These are phyloP conservation scores for Petunia secreta DNA, from an alignment of 257 asterid species.

Conservation along the genomic window DNA sequence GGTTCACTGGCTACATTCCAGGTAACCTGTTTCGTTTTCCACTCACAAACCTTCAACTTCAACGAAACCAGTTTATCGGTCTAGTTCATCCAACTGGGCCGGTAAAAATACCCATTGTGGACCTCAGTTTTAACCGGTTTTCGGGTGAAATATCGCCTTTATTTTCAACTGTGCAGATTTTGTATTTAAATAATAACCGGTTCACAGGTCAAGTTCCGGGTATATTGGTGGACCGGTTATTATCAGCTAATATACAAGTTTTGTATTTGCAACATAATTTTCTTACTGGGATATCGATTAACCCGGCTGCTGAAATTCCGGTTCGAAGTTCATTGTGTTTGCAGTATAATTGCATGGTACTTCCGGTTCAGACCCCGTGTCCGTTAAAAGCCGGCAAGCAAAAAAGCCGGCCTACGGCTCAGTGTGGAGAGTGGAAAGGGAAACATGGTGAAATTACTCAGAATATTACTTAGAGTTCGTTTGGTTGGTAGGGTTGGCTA, in stretches of 20 bases:
- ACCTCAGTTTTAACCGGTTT: constrained; percentile 82
- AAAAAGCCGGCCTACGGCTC: constrained; percentile 80
- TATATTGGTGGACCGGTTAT: constrained; percentile 68
- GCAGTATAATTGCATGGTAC: constrained; percentile 94
- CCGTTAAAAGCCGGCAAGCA: constrained; percentile 86
- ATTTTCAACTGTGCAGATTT: constrained; percentile 70
- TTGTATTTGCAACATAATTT: constrained; percentile 84
- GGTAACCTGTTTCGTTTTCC: constrained; percentile 58
- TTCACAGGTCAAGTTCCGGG: constrained; percentile 80
- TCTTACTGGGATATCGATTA: constrained; percentile 81
- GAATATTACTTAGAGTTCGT: not conserved
- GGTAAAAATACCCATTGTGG: constrained; percentile 71
- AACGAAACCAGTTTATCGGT: constrained; percentile 71
- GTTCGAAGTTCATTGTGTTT: constrained; percentile 72
- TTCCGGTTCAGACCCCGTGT: constrained; percentile 80
- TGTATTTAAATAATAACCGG: constrained; percentile 87
- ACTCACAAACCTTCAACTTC: constrained; percentile 65
- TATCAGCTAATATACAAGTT: constrained; percentile 58
- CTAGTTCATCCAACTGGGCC: constrained; percentile 56
- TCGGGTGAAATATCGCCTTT: constrained; percentile 77
- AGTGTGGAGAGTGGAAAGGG: constrained; percentile 75
- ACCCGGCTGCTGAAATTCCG: constrained; percentile 82
- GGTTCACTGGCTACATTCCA: constrained; percentile 73
- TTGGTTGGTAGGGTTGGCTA: too few species aligned
- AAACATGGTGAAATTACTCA: constrained; percentile 40